Evolutionary conservation across 2,329 filamentous ascomycete species (phyloP), one percentile per base, ranked within the genome.

Genomic region (Colletotrichum cordylinicola): DNA sequence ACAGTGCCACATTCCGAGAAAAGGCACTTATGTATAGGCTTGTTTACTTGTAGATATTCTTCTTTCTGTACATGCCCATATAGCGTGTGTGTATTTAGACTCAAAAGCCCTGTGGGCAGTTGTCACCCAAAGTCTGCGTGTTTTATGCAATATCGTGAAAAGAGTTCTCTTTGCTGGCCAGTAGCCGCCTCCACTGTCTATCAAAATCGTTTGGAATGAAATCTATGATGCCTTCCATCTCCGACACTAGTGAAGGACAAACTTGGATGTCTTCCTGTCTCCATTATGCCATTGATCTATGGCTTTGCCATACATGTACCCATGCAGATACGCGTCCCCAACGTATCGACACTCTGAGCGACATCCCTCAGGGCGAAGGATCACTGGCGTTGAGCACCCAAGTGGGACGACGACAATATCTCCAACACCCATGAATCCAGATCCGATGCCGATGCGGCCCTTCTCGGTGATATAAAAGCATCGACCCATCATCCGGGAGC

Each of bases 231-330:
- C 2, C 6, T 31, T 31, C 8, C 29, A 31, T 31, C 8, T 31
- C 29, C 29, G 9, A 15, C 29, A 61, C 29, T 24, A 78, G 24
- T 72, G 65, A 18, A 78, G 62, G n/a, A 74, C 12, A 39, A 73
- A 78, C 35, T 70, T 76, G 15, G 64, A 89, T 72, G 87, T 87
- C 66, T 82, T 80, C 77, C 87, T 84, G 81, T 91, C 91, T 71
- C 88, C 85, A 75, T 87, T 72, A 21, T 65, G 77, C 73, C 71
- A 75, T 56, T 79, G 77, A 10, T 80, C 75, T 12, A 84, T 61
- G 7, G 84, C 83, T 67, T 78, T 72, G 1, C 83, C 82, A 31
- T 81, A 39, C 83, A 85, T 85, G 33, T 83, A 85, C 1, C 80
- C 79, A 72, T 85, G 77, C 6, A 85, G 62, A 66, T 85, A 85